Evolutionary conservation across 2,329 filamentous ascomycete species (phyloP).

Genomic region (Ophiocordyceps camponoti-rufipedis): DNA sequence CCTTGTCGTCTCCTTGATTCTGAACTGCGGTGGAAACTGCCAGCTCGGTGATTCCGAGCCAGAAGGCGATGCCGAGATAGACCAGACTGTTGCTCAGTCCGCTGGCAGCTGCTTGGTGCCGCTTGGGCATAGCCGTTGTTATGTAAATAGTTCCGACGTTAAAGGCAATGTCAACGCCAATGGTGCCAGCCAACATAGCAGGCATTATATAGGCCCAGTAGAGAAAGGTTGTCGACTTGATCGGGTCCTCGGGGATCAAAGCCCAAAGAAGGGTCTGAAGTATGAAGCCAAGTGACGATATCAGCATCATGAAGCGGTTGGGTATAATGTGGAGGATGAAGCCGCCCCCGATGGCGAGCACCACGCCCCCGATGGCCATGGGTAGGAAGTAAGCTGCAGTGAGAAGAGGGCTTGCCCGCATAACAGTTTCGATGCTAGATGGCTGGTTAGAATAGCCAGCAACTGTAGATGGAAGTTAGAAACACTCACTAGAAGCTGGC

Average conservation of each 20-base stretch:
- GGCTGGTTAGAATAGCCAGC: background rate
- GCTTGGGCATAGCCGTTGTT: constrained; percentile 48
- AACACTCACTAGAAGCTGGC: constrained; percentile 43
- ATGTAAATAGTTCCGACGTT: constrained; percentile 64
- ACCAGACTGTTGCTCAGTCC: constrained; percentile 53
- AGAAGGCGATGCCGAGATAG: constrained; percentile 54
- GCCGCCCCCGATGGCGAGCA: constrained; percentile 44
- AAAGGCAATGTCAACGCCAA: constrained; percentile 60
- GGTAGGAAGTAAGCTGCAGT: constrained; percentile 53
- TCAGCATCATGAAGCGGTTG: constrained; percentile 41
- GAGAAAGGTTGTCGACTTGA: constrained; percentile 9
- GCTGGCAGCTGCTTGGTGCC: constrained; percentile 53
- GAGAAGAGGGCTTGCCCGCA: constrained; percentile 39
- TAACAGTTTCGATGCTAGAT: constrained; percentile 37
- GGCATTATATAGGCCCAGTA: constrained; percentile 66
- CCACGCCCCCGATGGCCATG: constrained; percentile 47
- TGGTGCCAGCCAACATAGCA: constrained; percentile 47
- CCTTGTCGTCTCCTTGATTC: constrained; percentile 4
- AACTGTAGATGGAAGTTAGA: background rate
- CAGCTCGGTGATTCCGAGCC: constrained; percentile 53
- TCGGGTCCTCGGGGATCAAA: constrained; percentile 36
- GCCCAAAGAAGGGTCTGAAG: constrained; percentile 44
- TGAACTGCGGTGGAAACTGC: constrained; percentile 28
- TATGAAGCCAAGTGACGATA: constrained; percentile 42
- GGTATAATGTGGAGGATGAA: constrained; percentile 49